Evolutionary conservation across 2,329 filamentous ascomycete genomes (phyloP).

Genomic region (Fusarium metavorans): DNA sequence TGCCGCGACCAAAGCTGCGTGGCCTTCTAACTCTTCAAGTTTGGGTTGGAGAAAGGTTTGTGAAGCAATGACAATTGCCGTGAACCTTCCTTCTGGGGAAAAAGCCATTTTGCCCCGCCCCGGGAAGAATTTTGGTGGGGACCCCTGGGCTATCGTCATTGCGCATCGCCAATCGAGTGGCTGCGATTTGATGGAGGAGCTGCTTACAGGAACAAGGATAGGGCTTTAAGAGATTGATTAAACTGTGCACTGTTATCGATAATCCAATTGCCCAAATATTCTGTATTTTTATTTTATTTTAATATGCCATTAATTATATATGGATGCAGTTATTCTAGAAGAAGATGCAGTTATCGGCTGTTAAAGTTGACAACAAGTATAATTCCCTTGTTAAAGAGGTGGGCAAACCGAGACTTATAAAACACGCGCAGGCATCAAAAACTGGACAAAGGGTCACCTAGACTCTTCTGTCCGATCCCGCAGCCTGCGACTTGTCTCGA

Average conservation of each 20-base stretch:
- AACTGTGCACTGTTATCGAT: background rate
- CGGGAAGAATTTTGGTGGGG: slow-evolving; percentile 37
- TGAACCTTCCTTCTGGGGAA: slow-evolving; percentile 31
- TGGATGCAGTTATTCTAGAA: background rate
- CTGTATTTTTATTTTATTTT: background rate
- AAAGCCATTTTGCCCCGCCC: slow-evolving; percentile 43
- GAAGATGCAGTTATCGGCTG: background rate
- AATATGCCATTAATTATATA: background rate
- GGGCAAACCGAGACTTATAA: background rate
- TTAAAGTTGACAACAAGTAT: background rate
- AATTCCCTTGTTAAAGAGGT: background rate
- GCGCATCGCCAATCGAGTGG: slow-evolving; percentile 41
- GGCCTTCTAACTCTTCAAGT: background rate
- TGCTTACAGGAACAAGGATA: slow-evolving; percentile 9
- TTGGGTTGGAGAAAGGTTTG: background rate
- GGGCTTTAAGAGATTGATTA: background rate
- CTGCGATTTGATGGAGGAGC: slow-evolving; percentile 34
- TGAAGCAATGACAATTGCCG: slow-evolving; percentile 23
- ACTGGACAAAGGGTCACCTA: slow-evolving; percentile 17
- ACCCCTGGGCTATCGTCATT: slow-evolving; percentile 26
- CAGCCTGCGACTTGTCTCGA: slow-evolving; percentile 48
- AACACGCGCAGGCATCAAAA: background rate
- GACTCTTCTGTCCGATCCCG: slow-evolving; percentile 44
- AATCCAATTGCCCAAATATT: background rate
- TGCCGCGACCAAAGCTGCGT: slow-evolving; percentile 7